phyloP scores from a whole-genome alignment of 2,329 filamentous ascomycete genomes.

The Penicillium sp. region DNA sequence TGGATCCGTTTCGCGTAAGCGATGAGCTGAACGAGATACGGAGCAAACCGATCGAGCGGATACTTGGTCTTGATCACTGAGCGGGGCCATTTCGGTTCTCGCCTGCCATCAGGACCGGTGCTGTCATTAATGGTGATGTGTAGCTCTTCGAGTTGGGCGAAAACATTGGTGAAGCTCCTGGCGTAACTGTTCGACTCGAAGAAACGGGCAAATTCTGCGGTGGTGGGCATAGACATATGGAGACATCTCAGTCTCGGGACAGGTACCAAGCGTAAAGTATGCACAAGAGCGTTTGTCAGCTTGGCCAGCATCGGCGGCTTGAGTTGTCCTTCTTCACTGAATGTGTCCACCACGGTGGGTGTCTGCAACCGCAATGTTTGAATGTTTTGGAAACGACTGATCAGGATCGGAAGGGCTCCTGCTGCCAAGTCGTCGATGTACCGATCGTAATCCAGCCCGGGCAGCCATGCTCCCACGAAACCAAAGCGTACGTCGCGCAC shows the following conservation, averaged over 20 bases:
- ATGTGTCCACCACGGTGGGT: neutral
- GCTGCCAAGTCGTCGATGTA: neutral
- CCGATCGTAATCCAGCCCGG: neutral
- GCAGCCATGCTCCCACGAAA: neutral
- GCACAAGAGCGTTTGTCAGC: neutral
- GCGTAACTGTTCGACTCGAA: neutral
- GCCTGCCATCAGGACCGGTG: neutral
- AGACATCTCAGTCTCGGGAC: neutral
- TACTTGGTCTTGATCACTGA: neutral
- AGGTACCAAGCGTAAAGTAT: neutral
- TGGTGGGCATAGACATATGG: neutral
- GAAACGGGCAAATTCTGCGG: neutral
- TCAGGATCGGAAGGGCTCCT: neutral
- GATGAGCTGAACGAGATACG: neutral
- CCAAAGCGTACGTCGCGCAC: neutral
- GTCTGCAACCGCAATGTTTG: neutral
- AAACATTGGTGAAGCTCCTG: neutral
- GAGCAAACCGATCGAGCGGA: neutral
- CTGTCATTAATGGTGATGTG: neutral
- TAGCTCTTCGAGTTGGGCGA: neutral
- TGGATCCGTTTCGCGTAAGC: neutral
- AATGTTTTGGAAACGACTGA: neutral
- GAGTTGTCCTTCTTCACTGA: neutral
- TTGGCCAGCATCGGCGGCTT: neutral
- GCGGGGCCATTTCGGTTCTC: neutral